phyloP scores from a whole-genome alignment of 768 basidiomycete genomes.

The Cystofilobasidium capitatum region DNA sequence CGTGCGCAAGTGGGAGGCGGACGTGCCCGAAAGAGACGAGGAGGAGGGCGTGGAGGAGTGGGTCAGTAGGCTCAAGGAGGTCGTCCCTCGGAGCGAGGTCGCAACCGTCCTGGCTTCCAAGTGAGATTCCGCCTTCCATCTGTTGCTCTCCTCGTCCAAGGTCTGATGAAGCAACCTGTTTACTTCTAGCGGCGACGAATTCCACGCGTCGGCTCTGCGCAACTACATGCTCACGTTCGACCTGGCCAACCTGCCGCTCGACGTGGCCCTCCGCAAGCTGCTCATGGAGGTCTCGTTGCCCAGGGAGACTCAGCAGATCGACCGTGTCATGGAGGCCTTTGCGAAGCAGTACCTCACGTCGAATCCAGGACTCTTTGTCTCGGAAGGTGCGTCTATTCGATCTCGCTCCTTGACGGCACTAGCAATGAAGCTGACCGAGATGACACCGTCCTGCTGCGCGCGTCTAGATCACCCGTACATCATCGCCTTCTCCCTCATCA shows the following conservation, averaged over 20 bases:
- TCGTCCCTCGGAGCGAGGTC: conserved; percentile 67
- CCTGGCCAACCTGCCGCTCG: conserved; percentile 70
- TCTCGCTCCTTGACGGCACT: background rate
- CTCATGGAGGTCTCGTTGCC: conserved; percentile 88
- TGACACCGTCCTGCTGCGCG: background rate
- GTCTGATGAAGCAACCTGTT: background rate
- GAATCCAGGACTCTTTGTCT: conserved; percentile 68
- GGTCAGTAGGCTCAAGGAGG: conserved; percentile 53
- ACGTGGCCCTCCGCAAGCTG: conserved; percentile 78
- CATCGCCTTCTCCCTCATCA: conserved; percentile 91
- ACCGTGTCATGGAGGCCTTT: conserved; percentile 93
- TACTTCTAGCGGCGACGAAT: conserved; percentile 56
- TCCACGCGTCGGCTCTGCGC: conserved; percentile 59
- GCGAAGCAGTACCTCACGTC: conserved; percentile 71
- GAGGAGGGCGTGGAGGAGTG: conserved; percentile 65
- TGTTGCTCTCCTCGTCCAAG: background rate
- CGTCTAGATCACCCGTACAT: conserved; percentile 87
- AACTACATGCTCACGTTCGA: conserved; percentile 66
- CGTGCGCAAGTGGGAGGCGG: conserved; percentile 8
- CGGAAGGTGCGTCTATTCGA: conserved; percentile 49
- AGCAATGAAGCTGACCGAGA: background rate
- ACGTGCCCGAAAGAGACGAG: conserved; percentile 28
- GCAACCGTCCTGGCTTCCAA: conserved; percentile 70
- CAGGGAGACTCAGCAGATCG: conserved; percentile 95
- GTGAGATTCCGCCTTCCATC: conserved; percentile 42